A percentile compares a stretch with the other conserved stretches of the same genome.
Evolutionary conservation across 176 grass and related monocot species (phyloP).

Genomic region (Thalia dealbata): DNA sequence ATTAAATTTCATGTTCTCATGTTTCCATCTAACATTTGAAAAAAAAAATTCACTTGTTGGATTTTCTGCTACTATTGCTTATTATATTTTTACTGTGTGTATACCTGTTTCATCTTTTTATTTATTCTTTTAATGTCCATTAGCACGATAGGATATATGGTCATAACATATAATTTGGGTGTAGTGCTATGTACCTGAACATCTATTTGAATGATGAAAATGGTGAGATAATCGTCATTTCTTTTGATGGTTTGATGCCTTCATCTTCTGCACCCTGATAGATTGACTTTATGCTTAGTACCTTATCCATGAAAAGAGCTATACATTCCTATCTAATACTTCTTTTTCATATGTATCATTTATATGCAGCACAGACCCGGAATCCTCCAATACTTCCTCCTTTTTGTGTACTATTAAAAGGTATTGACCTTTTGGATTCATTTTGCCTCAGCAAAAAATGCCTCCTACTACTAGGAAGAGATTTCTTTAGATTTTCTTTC

Average conservation of each 20-base stretch:
- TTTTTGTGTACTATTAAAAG: slow-evolving; percentile 57
- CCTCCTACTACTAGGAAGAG: not conserved
- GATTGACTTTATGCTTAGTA: not conserved
- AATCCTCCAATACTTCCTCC: slow-evolving; percentile 76
- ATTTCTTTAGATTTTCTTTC: not conserved
- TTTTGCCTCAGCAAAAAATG: too few relatives aligned
- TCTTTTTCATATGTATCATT: slow-evolving; percentile 21
- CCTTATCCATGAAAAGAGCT: slow-evolving; percentile 5
- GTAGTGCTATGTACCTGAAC: not conserved
- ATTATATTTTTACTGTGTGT: too few relatives aligned
- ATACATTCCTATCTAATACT: slow-evolving; percentile 10
- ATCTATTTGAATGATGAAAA: not conserved
- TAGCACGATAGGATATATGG: not conserved
- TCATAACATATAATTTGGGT: not conserved
- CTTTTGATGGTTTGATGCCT: not conserved
- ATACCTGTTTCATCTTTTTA: too few relatives aligned
- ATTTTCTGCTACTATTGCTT: too few relatives aligned
- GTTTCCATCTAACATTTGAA: too few relatives aligned
- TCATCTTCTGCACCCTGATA: not conserved
- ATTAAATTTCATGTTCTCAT: too few relatives aligned
- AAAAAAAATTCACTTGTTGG: too few relatives aligned
- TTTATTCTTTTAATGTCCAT: not conserved
- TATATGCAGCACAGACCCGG: slow-evolving; percentile 55
- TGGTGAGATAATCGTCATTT: not conserved
- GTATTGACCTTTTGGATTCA: slow-evolving; percentile 20